phyloP scores from a whole-genome alignment of 108 stramenopile species.

The Nitzschia palea region DNA sequence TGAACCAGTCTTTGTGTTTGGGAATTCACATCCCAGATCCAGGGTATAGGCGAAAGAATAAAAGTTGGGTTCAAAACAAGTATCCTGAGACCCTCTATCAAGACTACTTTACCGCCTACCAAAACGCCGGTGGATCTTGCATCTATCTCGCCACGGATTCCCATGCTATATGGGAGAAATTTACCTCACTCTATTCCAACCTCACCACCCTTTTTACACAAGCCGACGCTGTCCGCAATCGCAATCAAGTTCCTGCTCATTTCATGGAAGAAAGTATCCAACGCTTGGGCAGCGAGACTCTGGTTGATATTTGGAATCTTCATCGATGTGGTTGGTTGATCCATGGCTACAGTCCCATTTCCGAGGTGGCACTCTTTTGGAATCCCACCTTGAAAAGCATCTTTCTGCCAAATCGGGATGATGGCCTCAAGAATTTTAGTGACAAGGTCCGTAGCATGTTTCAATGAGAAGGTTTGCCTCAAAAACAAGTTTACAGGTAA shows the following conservation, averaged over 20 bases:
- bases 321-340: neutral
- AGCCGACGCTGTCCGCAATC: slow-evolving; percentile 6
- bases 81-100: slow-evolving; percentile 35
- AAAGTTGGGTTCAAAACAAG: slow-evolving; percentile 20
- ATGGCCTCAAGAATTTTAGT: neutral
- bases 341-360: slow-evolving; percentile 14
- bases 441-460: neutral
- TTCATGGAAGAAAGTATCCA: slow-evolving; percentile 7
- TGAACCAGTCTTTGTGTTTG: slow-evolving; percentile 17
- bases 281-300: slow-evolving; percentile 8
- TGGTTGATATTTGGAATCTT: slow-evolving; percentile 12
- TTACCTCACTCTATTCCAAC: neutral
- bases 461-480: no score
- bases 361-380: slow-evolving; percentile 10
- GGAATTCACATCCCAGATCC: slow-evolving; percentile 56
- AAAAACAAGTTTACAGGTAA: no score
- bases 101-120: slow-evolving; percentile 35
- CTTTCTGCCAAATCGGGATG: neutral
- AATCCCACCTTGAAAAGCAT: slow-evolving; percentile 12
- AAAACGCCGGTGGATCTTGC: slow-evolving; percentile 37
- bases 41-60: slow-evolving; percentile 45
- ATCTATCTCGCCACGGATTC: slow-evolving; percentile 61
- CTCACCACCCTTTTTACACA: neutral
- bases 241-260: slow-evolving; percentile 5
- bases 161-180: slow-evolving; percentile 3